These are phyloP conservation scores for Mycosphaerelloides madeirae DNA, from an alignment of 2,329 filamentous ascomycete species.

Conservation along the genomic window DNA sequence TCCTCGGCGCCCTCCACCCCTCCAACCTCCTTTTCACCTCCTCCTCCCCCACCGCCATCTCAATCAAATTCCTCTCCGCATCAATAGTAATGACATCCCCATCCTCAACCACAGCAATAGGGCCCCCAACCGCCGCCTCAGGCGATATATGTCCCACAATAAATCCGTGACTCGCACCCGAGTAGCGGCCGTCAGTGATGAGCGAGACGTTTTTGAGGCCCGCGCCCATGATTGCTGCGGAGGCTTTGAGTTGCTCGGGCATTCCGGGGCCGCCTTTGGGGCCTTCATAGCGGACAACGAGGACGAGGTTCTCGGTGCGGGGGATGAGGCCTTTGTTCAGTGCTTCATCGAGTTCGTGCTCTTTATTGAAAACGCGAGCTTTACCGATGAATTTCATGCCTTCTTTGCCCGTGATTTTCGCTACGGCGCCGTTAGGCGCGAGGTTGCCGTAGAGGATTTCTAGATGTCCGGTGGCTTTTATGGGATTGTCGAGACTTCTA, in stretches of 20 bases:
- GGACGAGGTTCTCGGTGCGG: constrained; percentile 73
- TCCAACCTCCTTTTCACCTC: constrained; percentile 62
- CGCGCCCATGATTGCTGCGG: constrained; percentile 87
- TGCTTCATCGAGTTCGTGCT: constrained; percentile 70
- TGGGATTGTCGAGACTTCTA: constrained; percentile 71
- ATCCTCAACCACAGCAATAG: constrained; percentile 74
- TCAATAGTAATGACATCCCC: constrained; percentile 85
- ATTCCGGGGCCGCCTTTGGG: constrained; percentile 92
- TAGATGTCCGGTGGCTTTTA: constrained; percentile 81
- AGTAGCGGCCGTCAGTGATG: constrained; percentile 88
- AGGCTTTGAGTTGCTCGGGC: constrained; percentile 89
- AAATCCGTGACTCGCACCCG: constrained; percentile 83
- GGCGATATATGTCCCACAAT: constrained; percentile 91
- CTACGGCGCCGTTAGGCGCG: constrained; percentile 81
- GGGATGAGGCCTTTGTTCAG: constrained; percentile 67
- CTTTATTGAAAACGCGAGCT: constrained; percentile 82
- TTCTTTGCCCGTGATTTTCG: constrained; percentile 96
- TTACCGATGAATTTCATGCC: constrained; percentile 75
- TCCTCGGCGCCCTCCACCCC: constrained; percentile 66
- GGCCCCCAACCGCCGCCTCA: constrained; percentile 82
- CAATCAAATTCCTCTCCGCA: constrained; percentile 67
- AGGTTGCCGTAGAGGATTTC: constrained; percentile 85
- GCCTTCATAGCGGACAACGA: constrained; percentile 90
- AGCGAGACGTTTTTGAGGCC: constrained; percentile 81
- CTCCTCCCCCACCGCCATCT: constrained; percentile 66